Evolutionary conservation across 129 eudicot species (phyloP), one percentile per base, ranked within the genome.

Genomic region (Saussurea involucrata): DNA sequence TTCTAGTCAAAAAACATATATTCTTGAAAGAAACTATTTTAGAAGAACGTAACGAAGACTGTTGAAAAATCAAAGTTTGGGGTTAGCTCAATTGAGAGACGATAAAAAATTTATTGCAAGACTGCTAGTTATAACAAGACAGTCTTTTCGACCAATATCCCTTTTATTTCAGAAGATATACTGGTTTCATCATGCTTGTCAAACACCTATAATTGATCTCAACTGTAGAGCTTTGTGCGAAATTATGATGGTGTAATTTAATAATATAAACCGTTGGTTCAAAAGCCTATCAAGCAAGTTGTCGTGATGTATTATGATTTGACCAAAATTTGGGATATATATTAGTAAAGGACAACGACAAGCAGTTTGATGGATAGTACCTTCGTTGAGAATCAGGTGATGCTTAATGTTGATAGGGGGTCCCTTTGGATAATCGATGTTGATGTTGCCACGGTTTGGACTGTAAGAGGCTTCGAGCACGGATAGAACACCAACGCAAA

Each of bases 291-390:
- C 8, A 49, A 49, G 44, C 11, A 37, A 8, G 61, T 53, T 17
- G 61, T 2, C 8, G n/a, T n/a, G n/a, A n/a, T n/a, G n/a, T n/a
- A 49, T 49, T 18, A 49, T 49, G 20, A 15, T 49, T 53, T 5
- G 61, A 53, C 22, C 22, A 53, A 53, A 53, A 1, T 53, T 53
- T 53, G 61, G 9, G 61, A 53, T n/a, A 53, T 17, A n/a, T n/a
- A n/a, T n/a, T 53, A 17, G 24, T n/a, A 17, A n/a, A 53, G 8
- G 22, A 53, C 57, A 18, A 44, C 8, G 9, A 4, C 0, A 17
- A 53, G 61, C 61, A 53, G 9, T 53, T 78, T n/a, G 1, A 55
- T 2, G 1, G 31, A 13, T 55, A 73, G 77, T 78, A 78, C 82
- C 82, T 78, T 68, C 6, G 69, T 3, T 58, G 37, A 69, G 44